These are phyloP conservation scores for Calcarisporium arbuscula DNA, from an alignment of 2,329 filamentous ascomycete species.

Conservation along the genomic window DNA sequence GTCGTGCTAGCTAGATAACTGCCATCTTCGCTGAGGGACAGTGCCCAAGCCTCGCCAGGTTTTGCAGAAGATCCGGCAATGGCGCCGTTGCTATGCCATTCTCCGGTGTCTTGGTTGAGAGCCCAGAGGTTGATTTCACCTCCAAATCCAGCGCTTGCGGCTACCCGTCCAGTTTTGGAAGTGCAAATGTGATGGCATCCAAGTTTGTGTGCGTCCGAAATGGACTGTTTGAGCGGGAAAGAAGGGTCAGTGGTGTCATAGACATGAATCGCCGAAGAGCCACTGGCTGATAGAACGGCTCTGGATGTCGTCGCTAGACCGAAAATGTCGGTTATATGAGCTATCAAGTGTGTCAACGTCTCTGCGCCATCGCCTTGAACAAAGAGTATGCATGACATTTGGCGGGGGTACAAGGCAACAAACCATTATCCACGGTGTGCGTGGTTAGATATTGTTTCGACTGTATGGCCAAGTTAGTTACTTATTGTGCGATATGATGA, in stretches of 20 bases:
- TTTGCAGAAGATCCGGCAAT: slow-evolving; percentile 41
- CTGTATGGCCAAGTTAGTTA: slow-evolving; percentile 47
- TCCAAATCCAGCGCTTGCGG: slow-evolving; percentile 81
- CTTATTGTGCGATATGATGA: neutral
- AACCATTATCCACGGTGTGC: slow-evolving; percentile 83
- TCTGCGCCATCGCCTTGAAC: slow-evolving; percentile 1
- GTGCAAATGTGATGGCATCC: slow-evolving; percentile 87
- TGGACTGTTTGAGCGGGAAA: slow-evolving; percentile 72
- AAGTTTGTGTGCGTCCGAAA: slow-evolving; percentile 74
- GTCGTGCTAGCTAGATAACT: slow-evolving; percentile 81
- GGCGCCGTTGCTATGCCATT: slow-evolving; percentile 40
- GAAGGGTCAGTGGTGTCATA: slow-evolving; percentile 66
- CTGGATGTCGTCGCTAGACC: slow-evolving; percentile 69
- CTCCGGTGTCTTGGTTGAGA: slow-evolving; percentile 47
- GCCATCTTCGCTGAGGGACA: slow-evolving; percentile 79
- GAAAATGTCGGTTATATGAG: slow-evolving; percentile 80
- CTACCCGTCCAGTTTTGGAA: slow-evolving; percentile 60
- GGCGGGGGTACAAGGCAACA: slow-evolving; percentile 21
- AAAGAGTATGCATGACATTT: neutral
- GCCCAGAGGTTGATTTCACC: slow-evolving; percentile 84
- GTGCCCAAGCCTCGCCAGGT: slow-evolving; percentile 75
- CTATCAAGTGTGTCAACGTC: slow-evolving; percentile 35
- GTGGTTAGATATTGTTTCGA: slow-evolving; percentile 98
- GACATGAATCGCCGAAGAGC: slow-evolving; percentile 73
- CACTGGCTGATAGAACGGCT: slow-evolving; percentile 75